Conservation (phyloP, 2,329 filamentous ascomycete species). For the Albophoma yamanashiensis region DNA sequence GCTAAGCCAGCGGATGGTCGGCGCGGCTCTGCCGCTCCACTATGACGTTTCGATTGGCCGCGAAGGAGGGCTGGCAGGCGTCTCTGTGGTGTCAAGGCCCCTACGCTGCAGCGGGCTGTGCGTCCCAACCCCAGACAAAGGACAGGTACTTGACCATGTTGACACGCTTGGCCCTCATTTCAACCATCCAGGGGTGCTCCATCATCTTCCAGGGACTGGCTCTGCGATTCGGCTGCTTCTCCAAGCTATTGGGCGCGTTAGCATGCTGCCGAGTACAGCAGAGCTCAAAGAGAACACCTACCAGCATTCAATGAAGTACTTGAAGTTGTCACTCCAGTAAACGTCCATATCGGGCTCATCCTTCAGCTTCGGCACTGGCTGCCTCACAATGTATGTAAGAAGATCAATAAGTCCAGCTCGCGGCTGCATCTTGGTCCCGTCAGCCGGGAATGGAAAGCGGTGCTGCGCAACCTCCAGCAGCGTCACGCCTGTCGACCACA, state of each 20-base stretch:
- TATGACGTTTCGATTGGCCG: neutral
- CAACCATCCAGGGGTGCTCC: constrained; percentile 96
- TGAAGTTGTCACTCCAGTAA: constrained; percentile 94
- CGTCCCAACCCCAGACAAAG: constrained; percentile 95
- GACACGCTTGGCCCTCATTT: constrained; percentile 92
- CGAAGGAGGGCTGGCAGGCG: neutral
- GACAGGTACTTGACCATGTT: constrained; percentile 93
- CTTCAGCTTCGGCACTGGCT: constrained; percentile 89
- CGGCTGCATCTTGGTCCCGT: constrained; percentile 91
- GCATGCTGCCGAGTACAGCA: neutral
- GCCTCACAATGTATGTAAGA: constrained; percentile 92
- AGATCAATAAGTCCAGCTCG: constrained; percentile 88
- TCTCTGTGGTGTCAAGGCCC: neutral
- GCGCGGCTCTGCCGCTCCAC: neutral
- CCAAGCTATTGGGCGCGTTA: constrained; percentile 51
- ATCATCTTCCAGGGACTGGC: constrained; percentile 98
- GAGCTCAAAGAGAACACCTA: constrained; percentile 38
- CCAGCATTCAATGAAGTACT: constrained; percentile 99
- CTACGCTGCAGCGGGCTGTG: constrained; percentile 20
- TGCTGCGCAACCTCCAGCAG: constrained; percentile 98
- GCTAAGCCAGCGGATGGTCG: neutral
- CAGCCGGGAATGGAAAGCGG: constrained; percentile 94
- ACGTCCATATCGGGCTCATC: constrained; percentile 86
- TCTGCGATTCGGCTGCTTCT: constrained; percentile 79
- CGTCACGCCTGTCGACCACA: constrained; percentile 96